phyloP scores from a whole-genome alignment of 2,329 filamentous ascomycete genomes.

The Beauveria scarabaeidicola region DNA sequence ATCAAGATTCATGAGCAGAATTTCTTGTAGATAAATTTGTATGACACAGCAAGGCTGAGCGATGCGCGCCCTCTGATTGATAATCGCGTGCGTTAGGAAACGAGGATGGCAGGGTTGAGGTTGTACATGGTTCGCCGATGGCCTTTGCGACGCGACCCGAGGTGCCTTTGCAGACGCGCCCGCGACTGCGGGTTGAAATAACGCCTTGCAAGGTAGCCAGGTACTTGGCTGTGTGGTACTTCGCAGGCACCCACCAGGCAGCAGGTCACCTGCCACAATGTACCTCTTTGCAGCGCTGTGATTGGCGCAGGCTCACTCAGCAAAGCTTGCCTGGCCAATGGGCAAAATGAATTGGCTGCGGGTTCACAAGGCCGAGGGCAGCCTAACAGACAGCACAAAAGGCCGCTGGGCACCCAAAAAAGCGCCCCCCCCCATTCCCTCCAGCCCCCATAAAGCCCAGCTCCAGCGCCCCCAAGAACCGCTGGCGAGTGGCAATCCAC shows the following conservation, averaged over 20 bases:
- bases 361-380: background rate
- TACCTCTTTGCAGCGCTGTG: conserved; percentile 13
- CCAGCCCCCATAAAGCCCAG: background rate
- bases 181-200: conserved; percentile 9
- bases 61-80: background rate
- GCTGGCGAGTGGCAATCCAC: background rate
- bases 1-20: background rate
- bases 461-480: background rate
- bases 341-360: conserved; percentile 24
- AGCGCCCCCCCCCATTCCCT: too few relatives aligned
- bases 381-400: background rate
- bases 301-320: conserved; percentile 25
- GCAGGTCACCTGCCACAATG: conserved; percentile 19
- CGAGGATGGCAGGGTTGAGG: background rate
- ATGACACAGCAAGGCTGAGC: conserved; percentile 2
- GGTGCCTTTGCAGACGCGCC: conserved; percentile 15
- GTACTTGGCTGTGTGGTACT: conserved; percentile 16
- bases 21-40: background rate
- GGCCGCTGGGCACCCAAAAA: conserved; percentile 15
- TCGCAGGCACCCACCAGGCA: conserved; percentile 21
- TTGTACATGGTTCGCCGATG: background rate
- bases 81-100: background rate
- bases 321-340: conserved; percentile 18
- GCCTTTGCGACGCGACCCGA: conserved; percentile 20
- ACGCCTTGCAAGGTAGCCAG: background rate